phyloP scores from a whole-genome alignment of 768 basidiomycete genomes.

The Kwoniella botswanensis region DNA sequence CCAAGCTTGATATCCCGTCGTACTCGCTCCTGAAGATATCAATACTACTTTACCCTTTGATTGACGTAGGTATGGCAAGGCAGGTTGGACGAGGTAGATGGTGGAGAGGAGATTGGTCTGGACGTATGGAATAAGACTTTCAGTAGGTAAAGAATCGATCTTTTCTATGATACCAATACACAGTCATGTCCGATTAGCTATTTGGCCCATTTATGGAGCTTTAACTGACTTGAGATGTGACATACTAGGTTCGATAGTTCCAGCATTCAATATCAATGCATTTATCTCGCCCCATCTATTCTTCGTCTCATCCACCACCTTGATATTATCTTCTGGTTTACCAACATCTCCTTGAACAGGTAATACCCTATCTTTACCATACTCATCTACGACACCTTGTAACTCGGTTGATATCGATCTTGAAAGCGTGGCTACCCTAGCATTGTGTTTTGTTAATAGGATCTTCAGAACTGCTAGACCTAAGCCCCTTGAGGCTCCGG shows the following conservation, averaged over 20 bases:
- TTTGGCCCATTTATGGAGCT: no score
- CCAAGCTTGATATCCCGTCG: constrained; percentile 72
- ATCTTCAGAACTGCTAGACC: constrained; percentile 77
- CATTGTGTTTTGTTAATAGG: constrained; percentile 68
- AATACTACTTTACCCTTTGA: constrained; percentile 70
- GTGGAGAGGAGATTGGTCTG: constrained; percentile 89
- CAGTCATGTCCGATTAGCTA: no score
- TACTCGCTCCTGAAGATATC: constrained; percentile 83
- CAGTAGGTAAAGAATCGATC: constrained; percentile 34
- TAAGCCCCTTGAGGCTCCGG: constrained; percentile 79
- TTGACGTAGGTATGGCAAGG: constrained; percentile 72
- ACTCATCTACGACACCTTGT: constrained; percentile 45
- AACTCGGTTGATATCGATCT: constrained; percentile 74
- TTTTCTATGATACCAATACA: constrained; percentile 56
- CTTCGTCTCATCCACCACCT: constrained; percentile 65
- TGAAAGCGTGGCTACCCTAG: constrained; percentile 76
- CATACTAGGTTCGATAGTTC: constrained; percentile 69
- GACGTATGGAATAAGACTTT: constrained; percentile 60
- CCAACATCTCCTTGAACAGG: constrained; percentile 67
- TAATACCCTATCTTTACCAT: constrained; percentile 37
- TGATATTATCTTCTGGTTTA: constrained; percentile 45
- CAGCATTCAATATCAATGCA: constrained; percentile 84
- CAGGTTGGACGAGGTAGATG: constrained; percentile 69
- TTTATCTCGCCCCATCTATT: constrained; percentile 71
- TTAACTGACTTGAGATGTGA: background rate